A percentile compares a stretch with the other conserved stretches of the same genome.
Evolutionary conservation across 257 asterid genomes (phyloP).

Genomic region (Solanum pimpinellifolium): DNA sequence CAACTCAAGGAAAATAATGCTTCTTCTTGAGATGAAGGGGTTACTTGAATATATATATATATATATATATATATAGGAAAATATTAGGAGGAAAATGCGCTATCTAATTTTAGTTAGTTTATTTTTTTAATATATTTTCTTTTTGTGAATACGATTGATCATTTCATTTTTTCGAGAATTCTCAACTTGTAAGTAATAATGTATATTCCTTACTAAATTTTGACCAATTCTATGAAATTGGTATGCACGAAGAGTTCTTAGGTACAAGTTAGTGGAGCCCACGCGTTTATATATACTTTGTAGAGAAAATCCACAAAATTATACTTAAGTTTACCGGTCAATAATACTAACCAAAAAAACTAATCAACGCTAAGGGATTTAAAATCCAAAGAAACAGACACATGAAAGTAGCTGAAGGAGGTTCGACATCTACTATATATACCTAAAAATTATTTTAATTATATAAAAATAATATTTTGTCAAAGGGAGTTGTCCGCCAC

Average conservation of each 20-base stretch:
- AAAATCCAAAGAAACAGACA: too few species aligned
- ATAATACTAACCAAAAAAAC: too few species aligned
- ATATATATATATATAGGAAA: neutral
- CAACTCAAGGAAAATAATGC: neutral
- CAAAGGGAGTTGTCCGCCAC: too few species aligned
- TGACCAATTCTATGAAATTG: neutral
- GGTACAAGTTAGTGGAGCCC: neutral
- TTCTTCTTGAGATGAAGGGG: neutral
- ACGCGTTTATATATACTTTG: neutral
- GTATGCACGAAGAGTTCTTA: neutral
- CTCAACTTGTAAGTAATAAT: neutral
- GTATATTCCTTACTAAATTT: neutral
- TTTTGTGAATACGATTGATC: neutral
- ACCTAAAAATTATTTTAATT: too few species aligned
- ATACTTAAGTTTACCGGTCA: too few species aligned
- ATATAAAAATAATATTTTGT: too few species aligned
- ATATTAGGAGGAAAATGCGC: neutral
- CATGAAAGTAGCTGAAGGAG: too few species aligned
- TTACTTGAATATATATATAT: neutral
- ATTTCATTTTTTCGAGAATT: neutral
- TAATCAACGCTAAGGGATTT: too few species aligned
- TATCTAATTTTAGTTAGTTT: neutral
- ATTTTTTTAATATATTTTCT: neutral
- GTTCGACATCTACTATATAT: too few species aligned
- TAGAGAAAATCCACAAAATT: neutral